Evolutionary conservation across 2,329 filamentous ascomycete genomes (phyloP), one percentile per base, ranked within the genome.

Genomic region (Immersiporthe knoxdaviesiana): DNA sequence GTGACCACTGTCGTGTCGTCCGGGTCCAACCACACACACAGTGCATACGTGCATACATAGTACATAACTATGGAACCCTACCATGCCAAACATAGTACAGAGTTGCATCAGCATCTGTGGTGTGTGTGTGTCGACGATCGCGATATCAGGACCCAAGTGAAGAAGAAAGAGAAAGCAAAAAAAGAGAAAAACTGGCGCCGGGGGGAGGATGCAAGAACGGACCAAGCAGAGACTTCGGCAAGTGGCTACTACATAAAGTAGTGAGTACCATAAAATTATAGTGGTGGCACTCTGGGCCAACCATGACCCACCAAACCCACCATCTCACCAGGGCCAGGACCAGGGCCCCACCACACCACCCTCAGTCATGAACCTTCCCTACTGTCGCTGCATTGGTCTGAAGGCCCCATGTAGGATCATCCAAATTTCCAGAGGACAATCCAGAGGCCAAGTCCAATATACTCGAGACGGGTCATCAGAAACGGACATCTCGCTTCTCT

Each of bases 181-280:
- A n/a, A 47, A 44, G 7, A 44, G 10, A 47, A 47, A 68, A 44
- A 60, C 52, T 18, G 52, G 14, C 27, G 4, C 35, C 4, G 56
- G 50, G 58, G 63, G 41, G 54, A 54, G 41, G 37, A n/a, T 60
- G 27, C 44, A 21, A 47, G 37, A 63, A 24, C 41, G 41, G 61
- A 27, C 61, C 39, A 64, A 47, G 68, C 59, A 66, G 67, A 70
- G 68, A 61, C 63, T 60, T 61, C 56, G 65, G 65, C 39, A 66
- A 50, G 54, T 66, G 54, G 56, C 65, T 66, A 50, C n/a, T n/a
- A n/a, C n/a, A n/a, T n/a, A n/a, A n/a, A n/a, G n/a, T n/a, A n/a
- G n/a, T n/a, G n/a, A n/a, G n/a, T n/a, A n/a, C 27, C 37, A 47
- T 39, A 56, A 56, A 56, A 35, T 56, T 56, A 52, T 32, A 50